Conservation (phyloP, 164 flowering plant species). For the Dillenia turbinata region DNA sequence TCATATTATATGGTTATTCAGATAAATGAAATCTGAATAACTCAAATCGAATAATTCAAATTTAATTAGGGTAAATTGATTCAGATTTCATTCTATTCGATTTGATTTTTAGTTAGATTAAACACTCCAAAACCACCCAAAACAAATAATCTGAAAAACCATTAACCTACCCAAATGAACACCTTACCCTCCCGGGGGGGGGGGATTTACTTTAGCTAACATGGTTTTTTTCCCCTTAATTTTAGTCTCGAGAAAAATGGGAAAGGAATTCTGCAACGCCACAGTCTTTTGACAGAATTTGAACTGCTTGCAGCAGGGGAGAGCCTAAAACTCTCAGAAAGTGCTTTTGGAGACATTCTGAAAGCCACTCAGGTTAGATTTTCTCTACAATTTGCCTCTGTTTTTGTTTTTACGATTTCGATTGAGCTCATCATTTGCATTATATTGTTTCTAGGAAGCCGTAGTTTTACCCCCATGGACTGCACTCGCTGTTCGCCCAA, state of each 20-base stretch:
- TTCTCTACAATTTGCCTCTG: background rate
- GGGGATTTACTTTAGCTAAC: too few species aligned
- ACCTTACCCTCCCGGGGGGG: too few species aligned
- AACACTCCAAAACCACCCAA: too few species aligned
- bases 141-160: too few species aligned
- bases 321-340: conserved; percentile 1
- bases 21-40: too few species aligned
- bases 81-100: too few species aligned
- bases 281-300: conserved; percentile 7
- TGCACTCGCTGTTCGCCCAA: conserved; percentile 50
- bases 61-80: too few species aligned
- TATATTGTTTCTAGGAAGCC: conserved; percentile 42
- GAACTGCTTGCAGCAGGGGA: conserved; percentile 8
- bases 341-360: conserved; percentile 9
- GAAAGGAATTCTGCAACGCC: conserved; percentile 12
- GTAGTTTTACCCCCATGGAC: conserved; percentile 48
- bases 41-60: too few species aligned
- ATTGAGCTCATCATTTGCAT: background rate
- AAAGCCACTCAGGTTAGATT: conserved; percentile 15
- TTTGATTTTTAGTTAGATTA: too few species aligned
- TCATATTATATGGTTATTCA: too few species aligned
- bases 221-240: too few species aligned
- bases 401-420: background rate
- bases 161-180: too few species aligned
- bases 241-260: background rate